phyloP scores from a whole-genome alignment of 768 basidiomycete genomes.

The Tricholoma sp. region DNA sequence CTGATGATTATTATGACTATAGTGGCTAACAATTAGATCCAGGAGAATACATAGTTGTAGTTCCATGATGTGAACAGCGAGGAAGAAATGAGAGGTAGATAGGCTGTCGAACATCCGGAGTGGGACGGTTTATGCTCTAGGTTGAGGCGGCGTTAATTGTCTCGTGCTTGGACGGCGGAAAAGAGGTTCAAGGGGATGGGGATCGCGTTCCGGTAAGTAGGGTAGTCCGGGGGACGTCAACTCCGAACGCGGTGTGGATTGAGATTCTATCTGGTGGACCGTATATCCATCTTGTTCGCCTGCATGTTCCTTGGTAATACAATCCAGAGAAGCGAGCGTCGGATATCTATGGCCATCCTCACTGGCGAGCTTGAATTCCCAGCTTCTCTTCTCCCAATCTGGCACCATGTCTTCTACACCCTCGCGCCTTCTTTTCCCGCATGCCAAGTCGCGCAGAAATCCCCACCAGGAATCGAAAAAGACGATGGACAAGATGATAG shows the following conservation, averaged over 20 bases:
- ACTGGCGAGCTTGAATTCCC: constrained; percentile 47
- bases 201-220: constrained; percentile 22
- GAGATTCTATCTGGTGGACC: constrained; percentile 3
- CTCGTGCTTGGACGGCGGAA: constrained; percentile 27
- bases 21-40: neutral
- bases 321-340: constrained; percentile 34
- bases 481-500: constrained; percentile 48
- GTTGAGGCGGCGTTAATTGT: constrained; percentile 6
- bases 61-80: neutral
- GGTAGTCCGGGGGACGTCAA: constrained; percentile 14
- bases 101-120: neutral
- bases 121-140: neutral
- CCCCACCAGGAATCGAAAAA: constrained; percentile 74
- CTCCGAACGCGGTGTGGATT: constrained; percentile 5
- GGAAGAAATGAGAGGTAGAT: neutral
- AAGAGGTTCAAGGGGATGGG: constrained; percentile 31
- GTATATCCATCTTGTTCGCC: neutral
- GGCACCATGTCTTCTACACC: constrained; percentile 54
- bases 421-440: constrained; percentile 29
- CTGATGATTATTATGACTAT: neutral
- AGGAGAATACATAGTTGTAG: neutral
- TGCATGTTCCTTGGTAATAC: constrained; percentile 17
- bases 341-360: constrained; percentile 46
- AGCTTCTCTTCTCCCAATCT: constrained; percentile 59
- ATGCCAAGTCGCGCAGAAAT: constrained; percentile 47